Percentiles rank a stretch among this genome's conserved stretches.
phyloP scores from a whole-genome alignment of 805 yeast genomes.

The Vanderwaltozyma verrucispora region DNA sequence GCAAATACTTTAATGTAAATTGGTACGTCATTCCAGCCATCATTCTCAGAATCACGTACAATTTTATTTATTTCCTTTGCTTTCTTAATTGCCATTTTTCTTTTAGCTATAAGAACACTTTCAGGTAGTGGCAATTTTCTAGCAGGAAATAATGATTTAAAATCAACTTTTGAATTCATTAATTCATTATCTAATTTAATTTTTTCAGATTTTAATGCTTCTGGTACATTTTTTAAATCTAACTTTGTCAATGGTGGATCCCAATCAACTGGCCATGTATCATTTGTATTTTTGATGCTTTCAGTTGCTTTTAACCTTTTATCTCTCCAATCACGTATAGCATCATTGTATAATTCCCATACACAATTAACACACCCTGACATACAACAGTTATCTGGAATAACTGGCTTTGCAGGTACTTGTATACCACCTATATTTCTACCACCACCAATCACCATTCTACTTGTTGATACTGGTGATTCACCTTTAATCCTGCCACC shows the following conservation, averaged over 20 bases:
- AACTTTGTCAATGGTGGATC: slow-evolving; percentile 43
- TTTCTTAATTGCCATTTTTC: slow-evolving; percentile 8
- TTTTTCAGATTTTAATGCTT: slow-evolving; percentile 3
- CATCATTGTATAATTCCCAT: slow-evolving; percentile 89
- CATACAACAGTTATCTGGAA: slow-evolving; percentile 96
- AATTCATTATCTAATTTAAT: neutral
- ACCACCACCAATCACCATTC: slow-evolving; percentile 15
- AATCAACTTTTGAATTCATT: slow-evolving; percentile 5
- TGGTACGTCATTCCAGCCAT: slow-evolving; percentile 54
- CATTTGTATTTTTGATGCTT: slow-evolving; percentile 32
- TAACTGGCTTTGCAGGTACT: slow-evolving; percentile 77
- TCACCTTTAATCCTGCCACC: slow-evolving; percentile 51
- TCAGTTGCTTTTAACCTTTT: slow-evolving; percentile 50
- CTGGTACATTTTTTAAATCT: slow-evolving; percentile 36
- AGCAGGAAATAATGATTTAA: slow-evolving; percentile 26
- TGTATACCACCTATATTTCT: slow-evolving; percentile 45
- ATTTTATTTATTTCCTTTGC: slow-evolving; percentile 3
- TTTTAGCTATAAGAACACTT: slow-evolving; percentile 27
- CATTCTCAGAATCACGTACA: slow-evolving; percentile 18
- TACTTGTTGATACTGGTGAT: slow-evolving; percentile 31
- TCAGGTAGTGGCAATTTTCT: slow-evolving; percentile 23
- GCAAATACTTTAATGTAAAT: slow-evolving; percentile 73
- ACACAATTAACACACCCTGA: slow-evolving; percentile 95
- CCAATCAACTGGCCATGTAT: slow-evolving; percentile 55
- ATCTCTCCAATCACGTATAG: slow-evolving; percentile 69